Evolutionary conservation across 257 asterid species (phyloP).

Genomic region (Solanum raphanifolium): DNA sequence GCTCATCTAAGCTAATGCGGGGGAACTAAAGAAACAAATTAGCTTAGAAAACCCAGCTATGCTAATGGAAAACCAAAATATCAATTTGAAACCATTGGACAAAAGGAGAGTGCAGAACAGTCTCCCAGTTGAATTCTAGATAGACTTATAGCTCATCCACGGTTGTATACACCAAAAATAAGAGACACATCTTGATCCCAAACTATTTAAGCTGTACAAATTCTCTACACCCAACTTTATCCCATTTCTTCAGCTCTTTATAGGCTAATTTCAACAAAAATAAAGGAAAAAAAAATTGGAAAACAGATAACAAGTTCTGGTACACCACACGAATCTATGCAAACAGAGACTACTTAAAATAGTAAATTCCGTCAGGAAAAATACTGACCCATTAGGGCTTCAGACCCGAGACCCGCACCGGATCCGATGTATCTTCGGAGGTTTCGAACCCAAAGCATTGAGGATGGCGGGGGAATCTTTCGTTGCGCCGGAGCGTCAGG

Average conservation of each 20-base stretch:
- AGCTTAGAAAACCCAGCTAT: not conserved
- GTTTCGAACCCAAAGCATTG: conserved; percentile 99
- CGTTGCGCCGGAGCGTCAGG: conserved; percentile 41
- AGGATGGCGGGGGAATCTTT: conserved; percentile 83
- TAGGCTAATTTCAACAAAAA: not conserved
- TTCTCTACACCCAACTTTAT: not conserved
- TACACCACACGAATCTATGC: not conserved
- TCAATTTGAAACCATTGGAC: not conserved
- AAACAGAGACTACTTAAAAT: not conserved
- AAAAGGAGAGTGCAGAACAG: not conserved
- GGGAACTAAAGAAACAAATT: not conserved
- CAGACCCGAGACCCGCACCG: conserved; percentile 98
- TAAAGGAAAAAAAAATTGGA: not conserved
- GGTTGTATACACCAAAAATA: not conserved
- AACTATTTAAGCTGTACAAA: not conserved
- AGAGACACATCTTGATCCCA: not conserved
- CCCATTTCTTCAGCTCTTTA: not conserved
- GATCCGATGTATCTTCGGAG: conserved; percentile 97
- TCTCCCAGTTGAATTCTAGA: not conserved
- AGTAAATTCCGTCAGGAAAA: not conserved
- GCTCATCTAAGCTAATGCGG: not conserved
- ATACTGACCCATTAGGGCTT: conserved; percentile 89
- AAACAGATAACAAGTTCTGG: not conserved
- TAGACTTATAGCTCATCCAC: not conserved
- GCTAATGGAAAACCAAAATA: not conserved